A percentile compares a stretch with the other conserved stretches of the same genome.
Evolutionary conservation across 2,329 filamentous ascomycete genomes (phyloP).

Genomic region (Colletotrichum tabaci): DNA sequence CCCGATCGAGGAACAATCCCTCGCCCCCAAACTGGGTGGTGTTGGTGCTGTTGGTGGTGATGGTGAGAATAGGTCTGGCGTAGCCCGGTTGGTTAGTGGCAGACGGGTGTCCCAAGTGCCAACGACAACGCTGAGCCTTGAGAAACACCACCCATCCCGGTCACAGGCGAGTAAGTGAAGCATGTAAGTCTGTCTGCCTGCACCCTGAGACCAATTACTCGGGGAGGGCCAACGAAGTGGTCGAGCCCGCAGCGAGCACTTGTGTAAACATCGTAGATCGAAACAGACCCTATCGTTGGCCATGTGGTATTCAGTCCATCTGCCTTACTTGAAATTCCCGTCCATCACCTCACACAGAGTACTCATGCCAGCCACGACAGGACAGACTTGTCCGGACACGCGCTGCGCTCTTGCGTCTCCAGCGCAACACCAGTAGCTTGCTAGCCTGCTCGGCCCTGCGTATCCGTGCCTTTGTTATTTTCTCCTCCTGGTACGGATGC

Average conservation of each 20-base stretch:
- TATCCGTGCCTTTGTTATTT: constrained; percentile 23
- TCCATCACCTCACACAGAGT: not conserved
- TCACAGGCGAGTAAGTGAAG: not conserved
- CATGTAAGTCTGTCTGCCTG: constrained; percentile 1
- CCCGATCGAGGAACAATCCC: too few species aligned
- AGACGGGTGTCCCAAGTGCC: too few species aligned
- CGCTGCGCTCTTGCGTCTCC: not conserved
- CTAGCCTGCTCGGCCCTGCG: constrained; percentile 12
- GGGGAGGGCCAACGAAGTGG: constrained; percentile 3
- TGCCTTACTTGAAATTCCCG: constrained; percentile 4
- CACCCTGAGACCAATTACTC: constrained; percentile 8
- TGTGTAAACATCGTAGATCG: constrained; percentile 15
- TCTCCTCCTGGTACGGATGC: not conserved
- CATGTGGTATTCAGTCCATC: constrained; percentile 3
- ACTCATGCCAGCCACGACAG: not conserved
- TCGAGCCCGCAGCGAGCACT: not conserved
- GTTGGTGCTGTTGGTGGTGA: too few species aligned
- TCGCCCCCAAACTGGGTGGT: too few species aligned
- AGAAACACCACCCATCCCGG: too few species aligned
- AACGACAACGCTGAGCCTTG: too few species aligned
- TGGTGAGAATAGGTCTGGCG: too few species aligned
- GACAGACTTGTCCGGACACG: not conserved
- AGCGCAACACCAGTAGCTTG: too few species aligned
- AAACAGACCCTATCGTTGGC: constrained; percentile 3
- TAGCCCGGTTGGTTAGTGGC: too few species aligned